Conservation (phyloP, 1,139 yeast genomes). For the Pichia sp. region DNA sequence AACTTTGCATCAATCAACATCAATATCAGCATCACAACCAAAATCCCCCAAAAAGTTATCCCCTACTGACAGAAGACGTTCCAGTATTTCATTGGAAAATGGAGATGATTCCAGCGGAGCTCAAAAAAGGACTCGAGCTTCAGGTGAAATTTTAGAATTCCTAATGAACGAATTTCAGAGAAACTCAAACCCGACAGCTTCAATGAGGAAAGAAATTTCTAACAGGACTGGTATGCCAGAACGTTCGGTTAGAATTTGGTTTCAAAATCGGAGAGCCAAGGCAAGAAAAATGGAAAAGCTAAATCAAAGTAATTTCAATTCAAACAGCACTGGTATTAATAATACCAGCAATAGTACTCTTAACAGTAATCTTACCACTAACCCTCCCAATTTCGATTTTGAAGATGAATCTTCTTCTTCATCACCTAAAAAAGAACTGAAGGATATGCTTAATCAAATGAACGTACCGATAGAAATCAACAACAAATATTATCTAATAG, state of each 20-base stretch:
- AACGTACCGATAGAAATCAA: slow-evolving; percentile 46
- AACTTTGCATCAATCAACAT: not conserved
- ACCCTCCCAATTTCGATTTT: not conserved
- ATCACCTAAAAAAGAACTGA: slow-evolving; percentile 3
- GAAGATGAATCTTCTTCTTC: not conserved
- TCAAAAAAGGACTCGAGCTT: slow-evolving; percentile 52
- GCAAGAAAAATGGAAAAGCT: slow-evolving; percentile 51
- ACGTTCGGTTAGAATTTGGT: slow-evolving; percentile 91
- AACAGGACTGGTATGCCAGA: slow-evolving; percentile 79
- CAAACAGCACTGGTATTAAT: not conserved
- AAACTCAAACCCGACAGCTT: slow-evolving; percentile 66
- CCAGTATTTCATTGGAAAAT: slow-evolving; percentile 1
- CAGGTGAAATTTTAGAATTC: slow-evolving; percentile 71
- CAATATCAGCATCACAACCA: slow-evolving; percentile 2
- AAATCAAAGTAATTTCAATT: slow-evolving; percentile 20
- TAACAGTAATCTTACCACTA: too few species aligned
- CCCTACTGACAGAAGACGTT: slow-evolving; percentile 6
- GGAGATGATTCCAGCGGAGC: slow-evolving; percentile 5
- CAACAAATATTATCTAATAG: slow-evolving; percentile 60
- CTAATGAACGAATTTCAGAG: slow-evolving; percentile 62
- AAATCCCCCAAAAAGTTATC: slow-evolving; percentile 9
- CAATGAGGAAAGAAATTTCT: slow-evolving; percentile 63
- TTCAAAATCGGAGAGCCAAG: slow-evolving; percentile 86
- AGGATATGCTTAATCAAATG: slow-evolving; percentile 5
- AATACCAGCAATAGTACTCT: not conserved